Conservation (phyloP, 1,284 basidiomycete species). For the Volvariella surrecta region DNA sequence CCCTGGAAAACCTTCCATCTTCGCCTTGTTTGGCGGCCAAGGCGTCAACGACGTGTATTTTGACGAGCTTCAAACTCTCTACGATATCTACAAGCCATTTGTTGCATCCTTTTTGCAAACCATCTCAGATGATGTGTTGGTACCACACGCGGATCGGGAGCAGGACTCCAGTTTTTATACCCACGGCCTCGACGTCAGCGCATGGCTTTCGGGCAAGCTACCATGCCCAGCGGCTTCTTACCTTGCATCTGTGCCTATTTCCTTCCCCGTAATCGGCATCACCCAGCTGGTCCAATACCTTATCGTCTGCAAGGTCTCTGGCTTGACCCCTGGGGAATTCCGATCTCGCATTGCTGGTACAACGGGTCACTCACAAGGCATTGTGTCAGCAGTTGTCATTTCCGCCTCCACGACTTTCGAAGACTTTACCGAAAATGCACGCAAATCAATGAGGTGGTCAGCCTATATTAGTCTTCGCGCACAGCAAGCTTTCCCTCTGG, state of each 20-base stretch:
- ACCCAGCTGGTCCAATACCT: slow-evolving; percentile 95
- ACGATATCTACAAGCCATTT: slow-evolving; percentile 86
- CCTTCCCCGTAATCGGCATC: slow-evolving; percentile 91
- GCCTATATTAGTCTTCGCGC: slow-evolving; percentile 93
- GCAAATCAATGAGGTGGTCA: slow-evolving; percentile 84
- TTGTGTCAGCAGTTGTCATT: slow-evolving; percentile 87
- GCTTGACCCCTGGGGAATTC: slow-evolving; percentile 76
- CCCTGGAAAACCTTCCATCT: slow-evolving; percentile 72
- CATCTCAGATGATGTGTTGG: slow-evolving; percentile 61
- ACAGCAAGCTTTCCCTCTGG: slow-evolving; percentile 91
- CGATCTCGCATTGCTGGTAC: slow-evolving; percentile 73
- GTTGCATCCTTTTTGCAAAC: slow-evolving; percentile 63
- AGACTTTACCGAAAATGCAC: slow-evolving; percentile 66
- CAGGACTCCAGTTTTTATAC: slow-evolving; percentile 65
- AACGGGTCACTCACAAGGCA: slow-evolving; percentile 96
- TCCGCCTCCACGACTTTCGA: slow-evolving; percentile 75
- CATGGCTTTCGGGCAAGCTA: slow-evolving; percentile 74
- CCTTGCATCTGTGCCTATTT: slow-evolving; percentile 91
- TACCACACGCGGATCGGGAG: slow-evolving; percentile 63
- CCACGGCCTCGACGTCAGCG: slow-evolving; percentile 74
- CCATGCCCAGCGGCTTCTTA: slow-evolving; percentile 80
- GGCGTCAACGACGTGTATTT: slow-evolving; percentile 98
- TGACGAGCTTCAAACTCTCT: slow-evolving; percentile 88
- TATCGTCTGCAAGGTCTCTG: slow-evolving; percentile 66
- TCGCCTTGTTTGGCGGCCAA: slow-evolving; percentile 97